These are phyloP conservation scores for Volvariella volvacea DNA, from an alignment of 1,284 basidiomycete genomes.

Conservation along the genomic window DNA sequence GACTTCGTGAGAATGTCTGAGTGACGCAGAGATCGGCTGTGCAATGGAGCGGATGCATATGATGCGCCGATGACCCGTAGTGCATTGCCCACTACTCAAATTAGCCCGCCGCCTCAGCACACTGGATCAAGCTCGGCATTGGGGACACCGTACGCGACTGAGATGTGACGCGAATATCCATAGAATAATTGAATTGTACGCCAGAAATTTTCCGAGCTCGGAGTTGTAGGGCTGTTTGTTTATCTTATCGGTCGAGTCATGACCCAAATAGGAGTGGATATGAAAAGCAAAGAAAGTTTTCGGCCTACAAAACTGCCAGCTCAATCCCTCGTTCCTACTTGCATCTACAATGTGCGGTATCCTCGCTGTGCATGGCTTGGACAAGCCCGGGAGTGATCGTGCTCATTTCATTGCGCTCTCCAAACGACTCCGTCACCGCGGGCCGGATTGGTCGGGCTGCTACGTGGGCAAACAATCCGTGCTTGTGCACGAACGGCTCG, in stretches of 20 bases:
- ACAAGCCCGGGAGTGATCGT: conserved; percentile 64
- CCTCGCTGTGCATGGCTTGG: conserved; percentile 74
- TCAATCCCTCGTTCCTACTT: conserved; percentile 3
- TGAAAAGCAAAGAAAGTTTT: neutral
- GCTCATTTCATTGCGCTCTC: conserved; percentile 77
- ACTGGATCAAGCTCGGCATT: too few species aligned
- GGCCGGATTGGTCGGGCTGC: conserved; percentile 96
- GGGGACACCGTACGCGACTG: too few species aligned
- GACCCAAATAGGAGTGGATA: neutral
- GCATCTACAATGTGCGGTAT: conserved; percentile 78
- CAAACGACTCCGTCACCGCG: conserved; percentile 86
- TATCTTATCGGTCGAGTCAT: conserved; percentile 2
- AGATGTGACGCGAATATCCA: too few species aligned
- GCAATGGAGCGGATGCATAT: too few species aligned
- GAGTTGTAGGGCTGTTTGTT: too few species aligned
- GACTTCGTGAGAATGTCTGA: conserved; percentile 5
- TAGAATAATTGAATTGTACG: too few species aligned
- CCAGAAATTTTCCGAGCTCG: too few species aligned
- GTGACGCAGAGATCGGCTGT: neutral
- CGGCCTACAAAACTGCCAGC: neutral
- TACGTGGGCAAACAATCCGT: conserved; percentile 77
- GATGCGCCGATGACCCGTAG: too few species aligned
- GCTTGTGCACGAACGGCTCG: conserved; percentile 87
- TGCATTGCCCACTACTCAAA: neutral
- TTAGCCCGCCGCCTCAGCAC: neutral